These are phyloP conservation scores for Spongispora temasekensis DNA, from an alignment of 1,284 basidiomycete genomes.

Conservation along the genomic window DNA sequence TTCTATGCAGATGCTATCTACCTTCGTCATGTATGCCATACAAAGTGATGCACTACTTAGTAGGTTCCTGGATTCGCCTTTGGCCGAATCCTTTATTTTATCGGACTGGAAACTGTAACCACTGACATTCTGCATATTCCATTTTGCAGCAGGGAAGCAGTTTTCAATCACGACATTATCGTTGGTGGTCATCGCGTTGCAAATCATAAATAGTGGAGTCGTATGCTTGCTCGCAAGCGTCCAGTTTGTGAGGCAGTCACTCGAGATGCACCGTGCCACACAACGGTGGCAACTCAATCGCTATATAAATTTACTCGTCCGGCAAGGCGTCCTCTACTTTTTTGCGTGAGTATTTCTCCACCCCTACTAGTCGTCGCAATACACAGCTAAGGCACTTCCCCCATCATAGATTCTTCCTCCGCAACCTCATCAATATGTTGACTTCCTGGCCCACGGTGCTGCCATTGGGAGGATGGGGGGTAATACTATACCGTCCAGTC, in stretches of 20 bases:
- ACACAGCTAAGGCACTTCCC: no score
- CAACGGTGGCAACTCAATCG: background rate
- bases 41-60: background rate
- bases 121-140: no score
- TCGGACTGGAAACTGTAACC: no score
- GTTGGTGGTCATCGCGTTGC: no score
- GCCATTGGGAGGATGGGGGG: no score
- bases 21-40: background rate
- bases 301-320: background rate
- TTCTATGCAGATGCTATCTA: background rate
- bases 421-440: background rate
- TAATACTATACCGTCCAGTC: background rate
- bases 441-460: no score
- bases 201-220: background rate
- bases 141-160: no score
- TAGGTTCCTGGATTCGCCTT: no score
- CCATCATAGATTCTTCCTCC: background rate
- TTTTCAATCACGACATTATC: background rate
- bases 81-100: no score
- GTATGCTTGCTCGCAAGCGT: background rate
- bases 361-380: no score
- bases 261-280: background rate
- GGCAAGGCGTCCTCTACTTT: background rate
- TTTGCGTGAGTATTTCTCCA: background rate
- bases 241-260: background rate